These are phyloP conservation scores for Clarkia xantiana DNA, from an alignment of 345 rosid genomes.

Conservation along the genomic window DNA sequence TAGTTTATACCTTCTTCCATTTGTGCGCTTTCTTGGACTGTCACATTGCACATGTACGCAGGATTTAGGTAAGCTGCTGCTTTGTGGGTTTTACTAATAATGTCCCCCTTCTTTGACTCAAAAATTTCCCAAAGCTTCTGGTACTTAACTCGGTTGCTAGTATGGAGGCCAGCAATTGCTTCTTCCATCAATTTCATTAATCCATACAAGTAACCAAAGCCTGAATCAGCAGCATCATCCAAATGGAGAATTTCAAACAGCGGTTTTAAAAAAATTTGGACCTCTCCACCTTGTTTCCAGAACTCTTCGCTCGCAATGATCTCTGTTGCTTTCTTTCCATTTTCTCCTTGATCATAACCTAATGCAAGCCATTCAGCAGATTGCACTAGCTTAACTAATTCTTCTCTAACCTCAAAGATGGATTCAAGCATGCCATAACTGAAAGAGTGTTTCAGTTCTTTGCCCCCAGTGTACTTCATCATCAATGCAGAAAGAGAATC, in stretches of 20 bases:
- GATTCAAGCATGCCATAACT: not conserved
- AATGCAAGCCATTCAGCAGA: slow-evolving; percentile 1
- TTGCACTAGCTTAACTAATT: not conserved
- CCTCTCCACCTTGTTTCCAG: slow-evolving; percentile 6
- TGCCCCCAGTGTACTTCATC: not conserved
- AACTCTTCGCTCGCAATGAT: slow-evolving; percentile 1
- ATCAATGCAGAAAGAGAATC: not conserved
- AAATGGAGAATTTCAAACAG: not conserved
- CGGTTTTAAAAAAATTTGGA: not conserved
- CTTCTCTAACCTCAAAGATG: not conserved
- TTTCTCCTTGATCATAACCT: not conserved
- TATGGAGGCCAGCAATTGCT: not conserved
- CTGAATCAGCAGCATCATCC: not conserved
- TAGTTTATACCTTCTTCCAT: not conserved
- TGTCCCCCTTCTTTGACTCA: not conserved
- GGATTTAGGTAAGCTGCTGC: slow-evolving; percentile 9
- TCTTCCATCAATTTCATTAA: not conserved
- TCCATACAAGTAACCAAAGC: slow-evolving; percentile 4
- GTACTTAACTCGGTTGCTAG: not conserved
- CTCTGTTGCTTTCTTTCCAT: not conserved
- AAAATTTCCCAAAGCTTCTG: not conserved
- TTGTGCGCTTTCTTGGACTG: not conserved
- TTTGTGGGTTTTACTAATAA: not conserved
- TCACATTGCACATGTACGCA: not conserved
- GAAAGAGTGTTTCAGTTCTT: not conserved